phyloP scores from a whole-genome alignment of 768 basidiomycete genomes.

The Gelatoporia subvermispora region DNA sequence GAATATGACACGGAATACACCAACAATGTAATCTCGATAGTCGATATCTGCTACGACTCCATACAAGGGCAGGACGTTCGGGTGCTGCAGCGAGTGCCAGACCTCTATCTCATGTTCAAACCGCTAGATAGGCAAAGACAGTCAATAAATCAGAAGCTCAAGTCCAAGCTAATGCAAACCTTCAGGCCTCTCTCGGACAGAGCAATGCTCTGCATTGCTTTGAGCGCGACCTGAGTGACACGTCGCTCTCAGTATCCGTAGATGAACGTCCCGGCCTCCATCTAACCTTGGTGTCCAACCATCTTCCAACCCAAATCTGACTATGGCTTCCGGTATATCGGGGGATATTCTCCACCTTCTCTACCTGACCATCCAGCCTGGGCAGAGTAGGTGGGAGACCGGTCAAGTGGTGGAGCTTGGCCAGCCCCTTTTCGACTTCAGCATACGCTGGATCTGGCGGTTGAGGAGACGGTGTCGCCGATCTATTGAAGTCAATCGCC shows the following conservation, averaged over 20 bases:
- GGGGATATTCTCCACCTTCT: constrained; percentile 32
- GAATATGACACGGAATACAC: no score
- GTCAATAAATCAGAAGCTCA: not conserved
- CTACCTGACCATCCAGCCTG: constrained; percentile 48
- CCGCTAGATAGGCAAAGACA: constrained; percentile 34
- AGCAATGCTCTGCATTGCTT: constrained; percentile 44
- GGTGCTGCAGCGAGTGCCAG: constrained; percentile 47
- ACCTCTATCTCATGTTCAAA: constrained; percentile 52
- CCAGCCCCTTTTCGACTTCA: constrained; percentile 41
- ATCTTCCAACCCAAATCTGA: constrained; percentile 49
- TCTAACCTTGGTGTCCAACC: constrained; percentile 51
- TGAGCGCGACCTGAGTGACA: constrained; percentile 47
- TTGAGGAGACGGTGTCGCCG: constrained; percentile 12
- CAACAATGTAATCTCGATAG: constrained; percentile 44
- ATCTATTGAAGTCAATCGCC: constrained; percentile 20
- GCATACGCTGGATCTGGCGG: constrained; percentile 15
- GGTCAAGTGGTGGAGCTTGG: constrained; percentile 44
- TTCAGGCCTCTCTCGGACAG: constrained; percentile 37
- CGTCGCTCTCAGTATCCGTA: not conserved
- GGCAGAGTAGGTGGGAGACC: constrained; percentile 51
- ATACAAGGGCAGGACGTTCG: constrained; percentile 51
- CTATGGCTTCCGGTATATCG: constrained; percentile 50
- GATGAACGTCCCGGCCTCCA: not conserved
- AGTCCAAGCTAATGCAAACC: constrained; percentile 6
- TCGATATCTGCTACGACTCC: constrained; percentile 53